Base-by-base conservation (phyloP, 768 basidiomycete genomes). In the Lentinus brumalis region DNA sequence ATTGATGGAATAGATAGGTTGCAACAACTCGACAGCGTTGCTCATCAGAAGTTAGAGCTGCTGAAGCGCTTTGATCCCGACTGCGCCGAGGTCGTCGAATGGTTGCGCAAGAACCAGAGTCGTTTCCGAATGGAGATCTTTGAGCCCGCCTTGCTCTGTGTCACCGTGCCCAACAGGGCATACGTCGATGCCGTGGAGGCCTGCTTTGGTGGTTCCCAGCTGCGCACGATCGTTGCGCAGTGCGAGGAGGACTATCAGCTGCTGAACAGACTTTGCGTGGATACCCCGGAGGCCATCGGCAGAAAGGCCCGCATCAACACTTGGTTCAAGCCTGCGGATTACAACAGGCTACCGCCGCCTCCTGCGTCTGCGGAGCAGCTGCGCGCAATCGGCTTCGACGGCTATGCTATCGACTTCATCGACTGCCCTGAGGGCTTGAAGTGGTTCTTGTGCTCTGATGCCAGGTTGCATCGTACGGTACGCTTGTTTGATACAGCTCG, bases 181-280 rank as follows among this genome's bases (percentile, higher is more conserved):
- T 92, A 79, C 60, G 84, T 85, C 1, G 78, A 85, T 69, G 84
- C 87, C 4, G 83, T 97, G 9, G 96, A 98, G 71, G 79, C 85
- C 0, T 87, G 86, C 54, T 86, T 96, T 67, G 81, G 67, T 60
- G 67, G 57, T 11, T 77, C 76, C 49, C 84, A 87, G 59, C 69
- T 95, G 63, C 65, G 96, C 95, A 92, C 87, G 0, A 90, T 99
- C 72, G 86, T 99, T 7, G 84, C 87, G 16, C 92, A 94, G 71
- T 87, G 86, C 65, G 81, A 87, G 60, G 88, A 91, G 58, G 96
- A 99, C 69, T 91, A 91, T 53, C 77, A 87, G 60, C 74, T 79
- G 2, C 77, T 98, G 46, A 91, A 92, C 63, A 72, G 74, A 11
- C 76, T 85, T 40, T 80, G 91, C 66, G 89, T 89, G 65, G 92